Evolutionary conservation across 768 basidiomycete species (phyloP), one percentile per base, ranked within the genome.

Genomic region (Russula sp.): DNA sequence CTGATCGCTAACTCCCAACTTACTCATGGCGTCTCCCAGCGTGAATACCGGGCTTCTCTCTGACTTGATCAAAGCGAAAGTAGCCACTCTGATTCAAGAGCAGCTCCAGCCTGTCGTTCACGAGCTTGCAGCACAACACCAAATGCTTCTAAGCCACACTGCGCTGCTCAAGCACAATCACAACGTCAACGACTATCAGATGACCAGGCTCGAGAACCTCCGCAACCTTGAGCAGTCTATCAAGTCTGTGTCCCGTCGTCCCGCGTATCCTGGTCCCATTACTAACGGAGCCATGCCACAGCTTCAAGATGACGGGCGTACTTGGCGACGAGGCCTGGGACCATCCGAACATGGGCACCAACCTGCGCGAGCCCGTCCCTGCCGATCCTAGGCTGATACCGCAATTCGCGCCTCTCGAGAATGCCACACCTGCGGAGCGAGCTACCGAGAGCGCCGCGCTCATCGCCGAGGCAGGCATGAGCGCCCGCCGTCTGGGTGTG

Each of bases 331-430:
- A 55, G 6, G 40, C 63, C 14, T 64, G 57, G 58, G 37, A 51
- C 9, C 48, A 45, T n/a, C 58, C 63, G n/a, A 55, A n/a, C 14
- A 64, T 56, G 4, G 63, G 63, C 1, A 64, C 63, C 34, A 55
- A 64, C 58, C 42, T 64, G 40, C 58, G 63, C 37, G 63, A 64
- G 42, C 58, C 63, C 48, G 58, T 64, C 35, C 63, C 63, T 13
- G 63, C 58, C 1, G 59, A 64, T 54, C 63, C 63, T 6, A 22
- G 34, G 13, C 8, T 31, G 34, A 47, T 56, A 40, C 63, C 63
- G 16, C 58, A 44, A 6, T 64, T 60, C 9, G 6, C 16, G 11
- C 58, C 63, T 1, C 20, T 51, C 40, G 34, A 44, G 8, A n/a
- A 10, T 18, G 32, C 40, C 3, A 55, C 63, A 7, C 54, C 40